Evolutionary conservation across 228 moss, liverwort and hornwort genomes (phyloP).

Genomic region (Sphagnum magellanicum): DNA sequence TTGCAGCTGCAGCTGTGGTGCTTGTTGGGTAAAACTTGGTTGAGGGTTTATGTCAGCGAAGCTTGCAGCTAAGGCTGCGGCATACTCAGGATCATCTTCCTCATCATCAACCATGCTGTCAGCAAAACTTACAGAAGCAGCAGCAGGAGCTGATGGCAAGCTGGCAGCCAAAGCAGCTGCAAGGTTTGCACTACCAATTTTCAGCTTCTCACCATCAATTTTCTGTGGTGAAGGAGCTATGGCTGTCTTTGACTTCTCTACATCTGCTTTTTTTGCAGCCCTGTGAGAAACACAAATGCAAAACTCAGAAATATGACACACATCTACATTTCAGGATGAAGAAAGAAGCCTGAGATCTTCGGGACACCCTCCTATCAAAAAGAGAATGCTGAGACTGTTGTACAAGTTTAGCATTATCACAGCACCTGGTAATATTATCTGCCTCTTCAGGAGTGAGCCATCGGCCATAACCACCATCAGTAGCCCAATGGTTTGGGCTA

Average conservation of each 20-base stretch:
- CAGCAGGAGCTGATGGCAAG: slow-evolving; percentile 18
- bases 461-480: slow-evolving; percentile 39
- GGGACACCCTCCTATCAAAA: too few species aligned
- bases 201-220: slow-evolving; percentile 10
- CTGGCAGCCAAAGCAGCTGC: slow-evolving; percentile 41
- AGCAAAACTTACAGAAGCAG: slow-evolving; percentile 13
- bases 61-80: slow-evolving; percentile 44
- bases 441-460: slow-evolving; percentile 60
- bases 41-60: slow-evolving; percentile 34
- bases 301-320: too few species aligned
- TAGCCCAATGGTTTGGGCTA: slow-evolving; percentile 29
- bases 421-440: slow-evolving; percentile 36
- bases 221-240: slow-evolving; percentile 1
- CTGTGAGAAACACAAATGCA: slow-evolving; percentile 7
- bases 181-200: slow-evolving; percentile 26
- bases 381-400: too few species aligned
- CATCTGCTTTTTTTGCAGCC: slow-evolving; percentile 27
- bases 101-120: slow-evolving; percentile 10
- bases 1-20: slow-evolving; percentile 4
- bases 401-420: neutral
- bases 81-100: slow-evolving; percentile 23
- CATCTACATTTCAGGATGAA: too few species aligned
- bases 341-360: too few species aligned
- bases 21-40: slow-evolving; percentile 8
- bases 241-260: slow-evolving; percentile 21